These are phyloP conservation scores for Austroboletus olivaceoglutinosus DNA, from an alignment of 1,284 basidiomycete species.

Conservation along the genomic window DNA sequence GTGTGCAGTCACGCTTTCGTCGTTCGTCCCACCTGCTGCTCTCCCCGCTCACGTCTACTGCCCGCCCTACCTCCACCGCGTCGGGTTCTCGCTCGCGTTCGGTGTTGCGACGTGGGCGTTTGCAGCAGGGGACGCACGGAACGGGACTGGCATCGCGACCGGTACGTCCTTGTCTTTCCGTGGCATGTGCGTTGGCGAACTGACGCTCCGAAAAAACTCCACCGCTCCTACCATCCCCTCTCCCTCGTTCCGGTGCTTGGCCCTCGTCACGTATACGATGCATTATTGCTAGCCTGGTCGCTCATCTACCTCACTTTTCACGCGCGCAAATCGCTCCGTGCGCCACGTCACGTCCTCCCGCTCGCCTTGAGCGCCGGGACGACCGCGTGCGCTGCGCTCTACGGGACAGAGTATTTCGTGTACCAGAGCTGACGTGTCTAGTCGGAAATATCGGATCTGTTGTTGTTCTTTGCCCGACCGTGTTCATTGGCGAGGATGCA, in stretches of 20 bases:
- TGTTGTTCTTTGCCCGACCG: too few relatives aligned
- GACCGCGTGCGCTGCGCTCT: slow-evolving; percentile 36
- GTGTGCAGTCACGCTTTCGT: slow-evolving; percentile 37
- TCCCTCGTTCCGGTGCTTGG: too few relatives aligned
- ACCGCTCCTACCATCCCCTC: too few relatives aligned
- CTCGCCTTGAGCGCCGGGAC: slow-evolving; percentile 37
- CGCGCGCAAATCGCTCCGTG: slow-evolving; percentile 32
- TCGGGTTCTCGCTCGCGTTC: slow-evolving; percentile 47
- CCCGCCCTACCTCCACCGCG: slow-evolving; percentile 43
- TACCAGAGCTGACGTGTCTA: slow-evolving; percentile 27
- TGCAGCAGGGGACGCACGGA: slow-evolving; percentile 39
- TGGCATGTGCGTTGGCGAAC: neutral
- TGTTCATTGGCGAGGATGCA: too few relatives aligned
- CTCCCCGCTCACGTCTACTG: slow-evolving; percentile 26
- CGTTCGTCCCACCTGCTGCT: slow-evolving; percentile 36
- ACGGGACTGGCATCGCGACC: slow-evolving; percentile 47
- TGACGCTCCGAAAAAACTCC: too few relatives aligned
- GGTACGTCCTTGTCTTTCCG: slow-evolving; percentile 26
- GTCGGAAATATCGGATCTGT: neutral
- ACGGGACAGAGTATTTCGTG: slow-evolving; percentile 46
- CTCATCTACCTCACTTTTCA: slow-evolving; percentile 46
- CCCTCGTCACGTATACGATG: too few relatives aligned
- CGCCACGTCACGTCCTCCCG: slow-evolving; percentile 36
- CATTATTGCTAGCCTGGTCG: slow-evolving; percentile 50
- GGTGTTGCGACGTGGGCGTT: slow-evolving; percentile 45